phyloP scores from a whole-genome alignment of 148 eudicot species.

The Rhododendron henanense region DNA sequence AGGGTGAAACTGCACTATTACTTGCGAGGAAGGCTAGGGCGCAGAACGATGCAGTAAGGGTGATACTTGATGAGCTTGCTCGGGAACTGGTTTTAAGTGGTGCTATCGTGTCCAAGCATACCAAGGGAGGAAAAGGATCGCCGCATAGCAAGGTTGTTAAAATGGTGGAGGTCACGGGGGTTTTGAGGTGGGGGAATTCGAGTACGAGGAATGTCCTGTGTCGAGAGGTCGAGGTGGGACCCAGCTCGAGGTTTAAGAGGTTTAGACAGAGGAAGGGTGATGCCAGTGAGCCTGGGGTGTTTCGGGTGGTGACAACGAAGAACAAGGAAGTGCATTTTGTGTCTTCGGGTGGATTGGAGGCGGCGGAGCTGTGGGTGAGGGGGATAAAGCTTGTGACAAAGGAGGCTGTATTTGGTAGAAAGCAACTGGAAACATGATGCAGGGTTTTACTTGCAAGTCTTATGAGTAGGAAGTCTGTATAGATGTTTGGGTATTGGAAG shows the following conservation, averaged over 20 bases:
- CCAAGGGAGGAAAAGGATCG: conserved; percentile 71
- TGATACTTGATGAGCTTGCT: conserved; percentile 64
- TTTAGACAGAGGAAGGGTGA: conserved; percentile 57
- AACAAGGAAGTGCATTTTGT: conserved; percentile 87
- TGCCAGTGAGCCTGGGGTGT: conserved; percentile 49
- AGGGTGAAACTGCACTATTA: conserved; percentile 65
- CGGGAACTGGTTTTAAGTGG: conserved; percentile 55
- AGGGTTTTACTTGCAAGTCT: too few species aligned
- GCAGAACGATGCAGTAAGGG: conserved; percentile 41
- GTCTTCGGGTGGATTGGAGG: conserved; percentile 73
- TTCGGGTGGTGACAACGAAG: conserved; percentile 63
- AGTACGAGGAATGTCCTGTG: conserved; percentile 65
- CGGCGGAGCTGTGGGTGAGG: conserved; percentile 81
- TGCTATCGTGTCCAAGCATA: conserved; percentile 59
- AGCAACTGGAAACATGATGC: neutral
- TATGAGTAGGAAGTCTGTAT: neutral
- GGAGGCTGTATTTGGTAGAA: conserved; percentile 33
- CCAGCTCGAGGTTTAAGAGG: conserved; percentile 49
- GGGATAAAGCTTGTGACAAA: conserved; percentile 71
- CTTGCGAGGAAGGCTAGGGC: conserved; percentile 41
- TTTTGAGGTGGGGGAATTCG: conserved; percentile 75
- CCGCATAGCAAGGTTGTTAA: conserved; percentile 60
- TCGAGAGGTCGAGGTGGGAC: conserved; percentile 57
- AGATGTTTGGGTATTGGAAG: conserved; percentile 1
- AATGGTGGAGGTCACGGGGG: conserved; percentile 44